phyloP scores from a whole-genome alignment of 305 asterid species.

The Plantago coronopus region DNA sequence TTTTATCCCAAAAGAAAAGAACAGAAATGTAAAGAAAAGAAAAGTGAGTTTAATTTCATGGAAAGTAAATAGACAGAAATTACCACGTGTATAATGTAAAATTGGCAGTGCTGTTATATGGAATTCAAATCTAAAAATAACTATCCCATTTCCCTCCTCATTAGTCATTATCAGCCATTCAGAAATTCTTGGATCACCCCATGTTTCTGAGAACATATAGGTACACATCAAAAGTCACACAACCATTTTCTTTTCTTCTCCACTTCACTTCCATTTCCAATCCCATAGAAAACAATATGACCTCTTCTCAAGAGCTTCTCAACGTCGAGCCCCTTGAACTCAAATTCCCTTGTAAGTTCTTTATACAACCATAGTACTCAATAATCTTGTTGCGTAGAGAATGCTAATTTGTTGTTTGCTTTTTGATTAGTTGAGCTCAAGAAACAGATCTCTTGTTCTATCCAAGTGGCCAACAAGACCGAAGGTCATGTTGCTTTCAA shows the following conservation, averaged over 20 bases:
- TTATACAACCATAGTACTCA: slow-evolving; percentile 5
- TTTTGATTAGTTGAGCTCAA: slow-evolving; percentile 48
- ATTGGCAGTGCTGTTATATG: too few species aligned
- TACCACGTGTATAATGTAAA: too few species aligned
- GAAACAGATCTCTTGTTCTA: slow-evolving; percentile 80
- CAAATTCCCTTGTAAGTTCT: slow-evolving; percentile 47
- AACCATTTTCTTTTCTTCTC: slow-evolving; percentile 12
- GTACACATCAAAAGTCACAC: neutral
- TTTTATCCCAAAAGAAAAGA: too few species aligned
- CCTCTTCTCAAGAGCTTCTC: slow-evolving; percentile 36
- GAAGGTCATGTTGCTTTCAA: slow-evolving; percentile 72
- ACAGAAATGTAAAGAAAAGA: too few species aligned
- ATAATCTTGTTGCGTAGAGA: neutral
- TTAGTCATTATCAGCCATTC: slow-evolving; percentile 16
- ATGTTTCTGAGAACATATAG: neutral
- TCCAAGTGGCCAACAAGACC: slow-evolving; percentile 62
- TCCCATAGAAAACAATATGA: slow-evolving; percentile 28
- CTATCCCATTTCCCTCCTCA: slow-evolving; percentile 28
- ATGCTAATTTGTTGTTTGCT: slow-evolving; percentile 11
- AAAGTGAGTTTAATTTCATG: too few species aligned
- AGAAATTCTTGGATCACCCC: slow-evolving; percentile 44
- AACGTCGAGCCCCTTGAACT: slow-evolving; percentile 46
- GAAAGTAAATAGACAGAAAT: too few species aligned
- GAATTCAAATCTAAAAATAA: too few species aligned
- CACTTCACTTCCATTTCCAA: slow-evolving; percentile 20